Evolutionary conservation across 192 early-diverging fungal species (phyloP), one percentile per base, ranked within the genome.

Genomic region (Podila verticillata): DNA sequence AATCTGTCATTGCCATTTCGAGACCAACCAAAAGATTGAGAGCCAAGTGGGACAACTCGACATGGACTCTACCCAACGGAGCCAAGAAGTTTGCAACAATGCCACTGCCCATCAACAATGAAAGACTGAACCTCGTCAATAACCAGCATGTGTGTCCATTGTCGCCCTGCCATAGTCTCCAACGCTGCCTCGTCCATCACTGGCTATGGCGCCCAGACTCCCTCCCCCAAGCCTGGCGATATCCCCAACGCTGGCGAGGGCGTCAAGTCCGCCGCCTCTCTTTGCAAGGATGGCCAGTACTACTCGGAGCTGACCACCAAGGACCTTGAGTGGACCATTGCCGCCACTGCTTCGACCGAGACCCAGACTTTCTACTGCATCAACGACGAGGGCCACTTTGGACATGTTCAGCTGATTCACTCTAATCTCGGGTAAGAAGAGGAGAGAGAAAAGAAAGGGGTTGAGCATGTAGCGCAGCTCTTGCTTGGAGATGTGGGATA

Each of bases 331-430:
- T 93, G 93, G 92, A 86, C 87, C 2, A 79, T 87, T 34, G 87
- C 91, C 63, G 82, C 89, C 68, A 91, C 91, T 36, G 89, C 91
- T 12, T 92, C 94, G 7, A 96, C 96, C 7, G 96, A 98, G 83
- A 94, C 90, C 31, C 95, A 96, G 75, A 94, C 94, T 17, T 91
- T 95, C 73, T 97, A 98, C 81, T 73, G 95, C 36, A 88, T 91
- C 54, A 89, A 89, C 12, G 83, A 92, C 60, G 75, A 87, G 24
- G 96, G 96, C 7, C 86, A 86, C 63, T 90, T 93, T 79, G 89
- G 90, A n/a, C 91, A 96, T 84, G 88, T 96, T 19, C 96, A 98
- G 82, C 84, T 97, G 81, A 95, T 95, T 66, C 96, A 96, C 87
- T 95, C 93, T 13, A 95, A 94, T 56, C 85, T 98, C 63, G 89